These are phyloP conservation scores for Glycine soja DNA, from an alignment of 306 rosid genomes.

Conservation along the genomic window DNA sequence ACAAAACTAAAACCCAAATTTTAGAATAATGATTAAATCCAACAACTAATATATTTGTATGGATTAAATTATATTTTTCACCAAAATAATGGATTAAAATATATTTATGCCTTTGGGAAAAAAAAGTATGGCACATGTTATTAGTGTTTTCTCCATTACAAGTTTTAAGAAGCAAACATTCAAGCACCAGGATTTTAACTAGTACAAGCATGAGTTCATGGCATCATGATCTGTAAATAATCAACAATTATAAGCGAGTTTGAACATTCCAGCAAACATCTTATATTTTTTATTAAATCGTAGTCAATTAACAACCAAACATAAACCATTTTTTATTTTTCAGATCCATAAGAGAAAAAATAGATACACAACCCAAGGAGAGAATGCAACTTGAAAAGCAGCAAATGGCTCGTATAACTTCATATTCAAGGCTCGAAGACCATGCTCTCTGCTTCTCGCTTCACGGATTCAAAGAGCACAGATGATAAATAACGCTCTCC, in stretches of 20 bases:
- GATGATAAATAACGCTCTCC: constrained; percentile 92
- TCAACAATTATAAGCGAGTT: background rate
- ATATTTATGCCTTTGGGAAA: background rate
- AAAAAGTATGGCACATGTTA: background rate
- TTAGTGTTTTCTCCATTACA: constrained; percentile 19
- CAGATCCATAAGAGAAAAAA: constrained; percentile 25
- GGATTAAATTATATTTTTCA: background rate
- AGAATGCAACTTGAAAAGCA: background rate
- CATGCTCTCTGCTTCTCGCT: constrained; percentile 57
- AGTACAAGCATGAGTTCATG: background rate
- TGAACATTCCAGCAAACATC: background rate
- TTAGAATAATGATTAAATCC: background rate
- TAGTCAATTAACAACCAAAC: constrained; percentile 10
- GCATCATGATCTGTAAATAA: background rate
- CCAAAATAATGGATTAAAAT: background rate
- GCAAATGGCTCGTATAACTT: background rate
- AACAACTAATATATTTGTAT: background rate
- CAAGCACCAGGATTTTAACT: background rate
- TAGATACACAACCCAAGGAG: constrained; percentile 32
- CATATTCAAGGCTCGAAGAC: constrained; percentile 27
- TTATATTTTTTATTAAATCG: background rate
- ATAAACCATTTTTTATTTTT: background rate
- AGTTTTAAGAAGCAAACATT: background rate
- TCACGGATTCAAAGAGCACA: constrained; percentile 72
- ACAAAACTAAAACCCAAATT: background rate